Evolutionary conservation across 2,329 filamentous ascomycete species (phyloP), one percentile per base, ranked within the genome.

Genomic region (Pseudodiploospora longispora): DNA sequence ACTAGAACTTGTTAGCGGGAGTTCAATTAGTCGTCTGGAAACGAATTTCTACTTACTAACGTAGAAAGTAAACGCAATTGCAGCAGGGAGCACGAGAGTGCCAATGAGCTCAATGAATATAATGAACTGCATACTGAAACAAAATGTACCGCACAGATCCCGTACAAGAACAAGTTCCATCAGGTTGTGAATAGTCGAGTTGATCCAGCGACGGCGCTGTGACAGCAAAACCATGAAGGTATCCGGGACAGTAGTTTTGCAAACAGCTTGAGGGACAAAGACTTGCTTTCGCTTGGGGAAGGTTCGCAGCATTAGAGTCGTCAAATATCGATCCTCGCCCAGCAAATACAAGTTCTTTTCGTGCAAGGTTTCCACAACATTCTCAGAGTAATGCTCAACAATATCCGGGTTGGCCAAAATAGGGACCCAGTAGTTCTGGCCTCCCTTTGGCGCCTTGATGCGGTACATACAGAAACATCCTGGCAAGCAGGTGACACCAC

Each of bases 381-480:
- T 98, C 67, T 98, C 93, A 1, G 93, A 97, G 67, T 98, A 98
- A 68, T 98, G 93, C 69, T 98, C 93, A 38, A 98, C 94, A 36
- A 98, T 87, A 59, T 98, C 94, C 3, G 94, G 94, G 64, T 98
- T 98, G 55, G 93, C 93, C 52, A 98, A 78, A 58, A 98, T 97
- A 6, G 93, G 93, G 27, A 98, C 93, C 93, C 93, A 98, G 70
- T 97, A 98, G 72, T 98, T 97, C 64, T 97, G 89, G 28, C 86
- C 91, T 52, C 93, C 93, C 71, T 98, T 98, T 48, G 93, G 94
- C 30, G 93, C 87, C 70, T 98, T 98, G 78, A 98, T 97, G 59
- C 93, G 87, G 72, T 98, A 98, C 94, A 98, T 98, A 76, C 89
- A 96, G 82, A 98, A 98, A 74, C 93, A 98, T 52, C 93, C 93